These are phyloP conservation scores for Erodium moschatum DNA, from an alignment of 441 rosid genomes.

Conservation along the genomic window DNA sequence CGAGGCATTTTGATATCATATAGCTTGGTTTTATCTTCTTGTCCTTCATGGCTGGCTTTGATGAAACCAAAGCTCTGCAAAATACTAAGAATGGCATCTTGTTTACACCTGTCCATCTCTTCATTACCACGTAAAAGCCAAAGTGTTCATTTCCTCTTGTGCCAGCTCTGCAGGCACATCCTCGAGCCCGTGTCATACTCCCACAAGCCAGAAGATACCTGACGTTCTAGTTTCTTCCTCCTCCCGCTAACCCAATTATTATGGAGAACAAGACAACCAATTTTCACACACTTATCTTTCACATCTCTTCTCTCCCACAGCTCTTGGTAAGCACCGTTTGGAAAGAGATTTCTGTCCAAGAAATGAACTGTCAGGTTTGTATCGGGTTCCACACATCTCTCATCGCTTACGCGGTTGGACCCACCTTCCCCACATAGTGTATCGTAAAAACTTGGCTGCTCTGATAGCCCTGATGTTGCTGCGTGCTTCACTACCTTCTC, in stretches of 20 bases:
- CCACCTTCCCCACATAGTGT: slow-evolving; percentile 90
- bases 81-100: background rate
- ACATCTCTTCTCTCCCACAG: slow-evolving; percentile 46
- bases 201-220: slow-evolving; percentile 70
- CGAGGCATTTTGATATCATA: slow-evolving; percentile 13
- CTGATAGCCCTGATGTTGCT: slow-evolving; percentile 60
- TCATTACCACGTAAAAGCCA: slow-evolving; percentile 21
- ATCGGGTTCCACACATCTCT: slow-evolving; percentile 41
- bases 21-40: slow-evolving; percentile 21
- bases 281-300: slow-evolving; percentile 29
- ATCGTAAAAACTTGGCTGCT: slow-evolving; percentile 94
- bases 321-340: slow-evolving; percentile 73
- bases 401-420: slow-evolving; percentile 13
- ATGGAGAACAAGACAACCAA: slow-evolving; percentile 59
- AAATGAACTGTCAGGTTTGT: slow-evolving; percentile 62
- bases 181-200: slow-evolving; percentile 61
- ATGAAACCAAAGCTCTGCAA: slow-evolving; percentile 32
- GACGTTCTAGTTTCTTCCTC: slow-evolving; percentile 72
- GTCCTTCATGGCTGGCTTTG: slow-evolving; percentile 33
- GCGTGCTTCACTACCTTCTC: slow-evolving; percentile 87
- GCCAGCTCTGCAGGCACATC: slow-evolving; percentile 47
- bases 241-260: slow-evolving; percentile 87
- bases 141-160: slow-evolving; percentile 19
- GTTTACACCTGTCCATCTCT: slow-evolving; percentile 12
- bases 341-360: slow-evolving; percentile 74